Evolutionary conservation across 768 basidiomycete species (phyloP).

Genomic region (Tulasnella sp.): DNA sequence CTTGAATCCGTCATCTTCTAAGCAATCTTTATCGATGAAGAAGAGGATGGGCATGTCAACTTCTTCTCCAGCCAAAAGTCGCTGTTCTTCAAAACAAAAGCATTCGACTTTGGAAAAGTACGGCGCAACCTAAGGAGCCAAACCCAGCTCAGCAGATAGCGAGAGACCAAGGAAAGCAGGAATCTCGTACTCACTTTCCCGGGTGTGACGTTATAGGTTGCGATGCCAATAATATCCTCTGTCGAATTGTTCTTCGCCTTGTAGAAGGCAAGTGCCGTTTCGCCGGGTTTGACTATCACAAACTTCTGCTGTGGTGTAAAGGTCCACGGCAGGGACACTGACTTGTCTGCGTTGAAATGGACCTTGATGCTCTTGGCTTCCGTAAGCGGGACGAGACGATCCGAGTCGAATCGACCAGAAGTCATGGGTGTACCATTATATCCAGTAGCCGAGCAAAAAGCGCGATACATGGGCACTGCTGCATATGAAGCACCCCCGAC

Average conservation of each 20-base stretch:
- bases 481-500: slow-evolving; percentile 75
- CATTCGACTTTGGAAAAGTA: slow-evolving; percentile 99
- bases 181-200: slow-evolving; percentile 56
- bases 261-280: slow-evolving; percentile 94
- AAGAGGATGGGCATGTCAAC: slow-evolving; percentile 97
- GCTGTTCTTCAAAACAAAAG: slow-evolving; percentile 99
- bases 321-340: slow-evolving; percentile 83
- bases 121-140: slow-evolving; percentile 71
- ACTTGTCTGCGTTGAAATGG: slow-evolving; percentile 88
- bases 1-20: slow-evolving; percentile 82
- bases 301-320: slow-evolving; percentile 86
- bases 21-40: slow-evolving; percentile 95
- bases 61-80: slow-evolving; percentile 86
- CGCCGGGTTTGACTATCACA: slow-evolving; percentile 86
- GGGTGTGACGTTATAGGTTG: slow-evolving; percentile 98
- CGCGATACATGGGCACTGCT: slow-evolving; percentile 91
- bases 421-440: slow-evolving; percentile 92
- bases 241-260: slow-evolving; percentile 76
- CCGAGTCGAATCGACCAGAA: slow-evolving; percentile 71
- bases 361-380: slow-evolving; percentile 72
- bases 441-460: slow-evolving; percentile 96
- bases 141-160: not conserved
- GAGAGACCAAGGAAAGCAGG: not conserved
- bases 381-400: slow-evolving; percentile 68
- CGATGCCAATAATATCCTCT: slow-evolving; percentile 92